These are phyloP conservation scores for Naumovozyma castellii DNA, from an alignment of 805 yeast species.

Conservation along the genomic window DNA sequence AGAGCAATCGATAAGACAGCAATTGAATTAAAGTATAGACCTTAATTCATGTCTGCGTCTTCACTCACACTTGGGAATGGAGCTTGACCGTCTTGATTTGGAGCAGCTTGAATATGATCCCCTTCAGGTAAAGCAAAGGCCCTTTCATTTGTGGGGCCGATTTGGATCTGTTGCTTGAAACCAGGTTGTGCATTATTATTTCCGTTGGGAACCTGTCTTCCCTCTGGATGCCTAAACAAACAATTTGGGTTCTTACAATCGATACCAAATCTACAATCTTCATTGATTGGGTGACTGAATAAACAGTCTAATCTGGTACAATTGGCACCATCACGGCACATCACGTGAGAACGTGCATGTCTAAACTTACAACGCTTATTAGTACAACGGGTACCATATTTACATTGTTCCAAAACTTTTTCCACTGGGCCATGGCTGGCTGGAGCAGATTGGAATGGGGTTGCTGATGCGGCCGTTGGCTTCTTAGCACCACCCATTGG, in stretches of 20 bases:
- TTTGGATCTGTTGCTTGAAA: constrained; percentile 10
- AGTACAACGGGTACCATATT: constrained; percentile 67
- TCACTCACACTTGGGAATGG: constrained; percentile 18
- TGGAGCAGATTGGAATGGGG: constrained; percentile 5
- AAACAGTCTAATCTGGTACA: constrained; percentile 76
- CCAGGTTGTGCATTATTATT: constrained; percentile 19
- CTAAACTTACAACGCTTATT: constrained; percentile 72
- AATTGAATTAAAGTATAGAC: background rate
- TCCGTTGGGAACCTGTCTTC: constrained; percentile 35
- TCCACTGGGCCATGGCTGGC: constrained; percentile 25
- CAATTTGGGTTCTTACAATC: constrained; percentile 67
- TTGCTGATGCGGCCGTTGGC: constrained; percentile 8
- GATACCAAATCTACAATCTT: constrained; percentile 70
- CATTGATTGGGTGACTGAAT: constrained; percentile 73
- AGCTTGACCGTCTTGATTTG: constrained; percentile 33
- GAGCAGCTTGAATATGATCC: constrained; percentile 61
- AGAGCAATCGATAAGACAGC: background rate
- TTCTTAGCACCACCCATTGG: constrained; percentile 22
- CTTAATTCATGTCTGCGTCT: constrained; percentile 22
- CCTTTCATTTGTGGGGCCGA: constrained; percentile 44
- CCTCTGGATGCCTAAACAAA: constrained; percentile 72
- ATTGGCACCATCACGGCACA: constrained; percentile 74
- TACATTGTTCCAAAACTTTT: constrained; percentile 69
- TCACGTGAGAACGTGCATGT: constrained; percentile 64
- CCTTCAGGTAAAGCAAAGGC: constrained; percentile 72